Evolutionary conservation across 2,329 filamentous ascomycete genomes (phyloP).

Genomic region (Colletotrichum filicis): DNA sequence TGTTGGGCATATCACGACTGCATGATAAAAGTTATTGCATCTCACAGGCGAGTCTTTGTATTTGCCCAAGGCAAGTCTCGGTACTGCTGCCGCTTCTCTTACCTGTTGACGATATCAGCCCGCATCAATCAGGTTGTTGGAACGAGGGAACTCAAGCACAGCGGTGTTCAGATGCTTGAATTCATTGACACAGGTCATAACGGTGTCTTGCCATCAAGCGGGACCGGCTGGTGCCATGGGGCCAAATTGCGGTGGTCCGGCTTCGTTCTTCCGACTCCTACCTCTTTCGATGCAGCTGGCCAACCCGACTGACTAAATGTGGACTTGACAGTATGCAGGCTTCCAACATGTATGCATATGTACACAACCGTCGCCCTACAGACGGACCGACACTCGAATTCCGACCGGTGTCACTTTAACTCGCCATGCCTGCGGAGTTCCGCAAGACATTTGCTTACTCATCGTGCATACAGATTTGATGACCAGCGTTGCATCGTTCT

Average conservation of each 20-base stretch:
- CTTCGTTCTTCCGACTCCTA: not conserved
- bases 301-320: no score
- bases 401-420: no score
- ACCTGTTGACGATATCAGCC: not conserved
- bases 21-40: constrained; percentile 29
- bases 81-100: not conserved
- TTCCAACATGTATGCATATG: not conserved
- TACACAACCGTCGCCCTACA: not conserved
- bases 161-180: not conserved
- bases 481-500: not conserved
- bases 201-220: not conserved
- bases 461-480: not conserved
- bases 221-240: not conserved
- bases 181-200: not conserved
- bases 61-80: not conserved
- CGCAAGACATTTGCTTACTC: constrained; percentile 18
- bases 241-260: not conserved
- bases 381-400: not conserved
- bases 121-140: not conserved
- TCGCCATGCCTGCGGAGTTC: not conserved
- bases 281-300: not conserved
- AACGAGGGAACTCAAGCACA: not conserved
- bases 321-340: not conserved
- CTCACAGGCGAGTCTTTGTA: not conserved
- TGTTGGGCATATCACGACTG: constrained; percentile 27